A percentile compares a stretch with the other conserved stretches of the same genome.
Evolutionary conservation across 2,329 filamentous ascomycete genomes (phyloP).

Genomic region (Venturiaceae sp.): DNA sequence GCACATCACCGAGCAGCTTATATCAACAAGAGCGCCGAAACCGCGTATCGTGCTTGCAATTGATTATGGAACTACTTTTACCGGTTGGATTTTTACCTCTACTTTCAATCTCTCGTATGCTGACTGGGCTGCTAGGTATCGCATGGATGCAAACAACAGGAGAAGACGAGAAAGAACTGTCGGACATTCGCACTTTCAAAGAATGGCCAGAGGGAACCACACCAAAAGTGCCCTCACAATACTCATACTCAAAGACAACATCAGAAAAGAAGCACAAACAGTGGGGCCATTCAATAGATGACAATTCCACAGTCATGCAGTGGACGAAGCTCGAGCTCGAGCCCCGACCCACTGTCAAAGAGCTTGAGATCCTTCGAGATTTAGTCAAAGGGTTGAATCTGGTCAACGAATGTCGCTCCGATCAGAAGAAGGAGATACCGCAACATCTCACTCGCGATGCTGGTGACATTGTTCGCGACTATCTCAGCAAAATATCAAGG

Average conservation of each 20-base stretch:
- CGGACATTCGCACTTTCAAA: background rate
- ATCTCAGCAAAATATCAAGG: background rate
- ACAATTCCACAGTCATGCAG: background rate
- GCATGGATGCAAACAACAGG: background rate
- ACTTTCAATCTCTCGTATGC: background rate
- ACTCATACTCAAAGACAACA: background rate
- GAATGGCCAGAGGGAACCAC: background rate
- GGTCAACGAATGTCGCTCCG: background rate
- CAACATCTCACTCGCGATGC: background rate
- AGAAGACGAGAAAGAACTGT: background rate
- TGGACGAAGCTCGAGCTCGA: conserved; percentile 8
- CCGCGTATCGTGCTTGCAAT: conserved; percentile 5
- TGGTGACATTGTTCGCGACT: background rate
- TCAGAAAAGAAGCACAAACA: background rate
- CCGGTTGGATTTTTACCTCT: background rate
- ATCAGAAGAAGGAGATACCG: background rate
- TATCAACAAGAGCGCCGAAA: no score
- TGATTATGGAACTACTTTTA: conserved; percentile 9
- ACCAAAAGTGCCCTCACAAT: background rate
- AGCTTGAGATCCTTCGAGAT: background rate
- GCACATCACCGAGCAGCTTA: no score
- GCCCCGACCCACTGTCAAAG: background rate
- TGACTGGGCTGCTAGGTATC: no score
- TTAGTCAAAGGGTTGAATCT: background rate
- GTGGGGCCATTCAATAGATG: conserved; percentile 2